These are phyloP conservation scores for Hanseniaspora sp. DNA, from an alignment of 1,139 yeast genomes.

Conservation along the genomic window DNA sequence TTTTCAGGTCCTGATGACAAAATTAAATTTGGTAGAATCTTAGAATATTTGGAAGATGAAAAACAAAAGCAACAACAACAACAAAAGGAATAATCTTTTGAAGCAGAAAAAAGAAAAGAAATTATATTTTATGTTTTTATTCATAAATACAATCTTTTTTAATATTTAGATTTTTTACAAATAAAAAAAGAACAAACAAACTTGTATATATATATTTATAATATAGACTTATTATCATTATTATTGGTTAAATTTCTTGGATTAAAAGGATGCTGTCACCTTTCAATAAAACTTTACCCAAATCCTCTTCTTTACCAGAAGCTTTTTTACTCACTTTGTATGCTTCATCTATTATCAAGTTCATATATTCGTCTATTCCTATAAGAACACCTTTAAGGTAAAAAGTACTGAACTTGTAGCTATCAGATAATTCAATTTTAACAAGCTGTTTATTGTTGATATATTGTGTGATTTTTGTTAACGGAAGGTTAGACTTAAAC, in stretches of 20 bases:
- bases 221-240: slow-evolving; percentile 25
- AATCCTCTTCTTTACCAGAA: slow-evolving; percentile 35
- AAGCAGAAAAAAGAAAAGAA: too few species aligned
- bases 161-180: background rate
- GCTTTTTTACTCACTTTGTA: slow-evolving; percentile 43
- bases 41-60: slow-evolving; percentile 3
- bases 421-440: slow-evolving; percentile 8
- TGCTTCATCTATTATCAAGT: slow-evolving; percentile 85
- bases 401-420: slow-evolving; percentile 9
- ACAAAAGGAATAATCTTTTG: background rate
- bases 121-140: too few species aligned
- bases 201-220: slow-evolving; percentile 4
- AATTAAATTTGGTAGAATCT: slow-evolving; percentile 16
- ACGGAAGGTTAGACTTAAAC: background rate
- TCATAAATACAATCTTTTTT: background rate
- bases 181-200: background rate
- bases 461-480: background rate
- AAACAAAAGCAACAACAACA: background rate
- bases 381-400: slow-evolving; percentile 62
- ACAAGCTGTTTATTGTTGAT: background rate
- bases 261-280: slow-evolving; percentile 91
- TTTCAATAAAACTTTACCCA: slow-evolving; percentile 63
- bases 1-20: slow-evolving; percentile 29
- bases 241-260: slow-evolving; percentile 35
- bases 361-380: slow-evolving; percentile 98